Conservation (phyloP, 768 basidiomycete genomes). For the Termitomyces sp. region DNA sequence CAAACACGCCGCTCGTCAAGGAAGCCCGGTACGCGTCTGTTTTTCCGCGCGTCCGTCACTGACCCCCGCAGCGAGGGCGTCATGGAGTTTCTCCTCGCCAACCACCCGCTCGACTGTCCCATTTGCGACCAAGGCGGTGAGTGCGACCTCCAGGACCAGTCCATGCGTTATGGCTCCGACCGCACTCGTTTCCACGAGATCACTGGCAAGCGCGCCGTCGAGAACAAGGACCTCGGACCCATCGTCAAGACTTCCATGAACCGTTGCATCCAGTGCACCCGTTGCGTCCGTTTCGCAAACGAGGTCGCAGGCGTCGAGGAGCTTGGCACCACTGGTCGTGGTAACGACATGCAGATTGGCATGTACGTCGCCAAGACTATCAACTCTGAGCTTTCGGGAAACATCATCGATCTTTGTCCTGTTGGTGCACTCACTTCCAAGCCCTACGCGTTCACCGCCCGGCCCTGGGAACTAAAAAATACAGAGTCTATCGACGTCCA, state of each 20-base stretch:
- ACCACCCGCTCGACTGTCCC: constrained; percentile 98
- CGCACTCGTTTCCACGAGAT: constrained; percentile 98
- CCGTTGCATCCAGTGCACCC: constrained; percentile 98
- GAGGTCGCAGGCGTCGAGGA: constrained; percentile 99
- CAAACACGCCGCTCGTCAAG: constrained; percentile 87
- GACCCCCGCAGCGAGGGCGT: constrained; percentile 74
- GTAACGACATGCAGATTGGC: constrained; percentile 98
- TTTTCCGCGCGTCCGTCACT: not conserved
- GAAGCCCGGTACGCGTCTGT: constrained; percentile 48
- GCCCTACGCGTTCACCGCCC: constrained; percentile 95
- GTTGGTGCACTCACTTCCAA: constrained; percentile 98
- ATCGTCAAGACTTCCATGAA: constrained; percentile 99
- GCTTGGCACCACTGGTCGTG: constrained; percentile 92
- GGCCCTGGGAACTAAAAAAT: constrained; percentile 98
- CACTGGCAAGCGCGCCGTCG: constrained; percentile 94
- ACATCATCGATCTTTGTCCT: constrained; percentile 95
- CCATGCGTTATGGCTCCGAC: constrained; percentile 98
- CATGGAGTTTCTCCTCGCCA: constrained; percentile 97
- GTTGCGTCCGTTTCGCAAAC: constrained; percentile 98
- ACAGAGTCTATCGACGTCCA: constrained; percentile 95
- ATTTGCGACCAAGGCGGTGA: constrained; percentile 99
- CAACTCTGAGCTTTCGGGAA: constrained; percentile 96
- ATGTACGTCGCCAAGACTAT: constrained; percentile 98
- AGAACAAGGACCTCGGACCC: constrained; percentile 97
- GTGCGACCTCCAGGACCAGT: constrained; percentile 98